Conservation (phyloP, 495 filamentous ascomycete genomes). For the Hypoxylon perforatum region DNA sequence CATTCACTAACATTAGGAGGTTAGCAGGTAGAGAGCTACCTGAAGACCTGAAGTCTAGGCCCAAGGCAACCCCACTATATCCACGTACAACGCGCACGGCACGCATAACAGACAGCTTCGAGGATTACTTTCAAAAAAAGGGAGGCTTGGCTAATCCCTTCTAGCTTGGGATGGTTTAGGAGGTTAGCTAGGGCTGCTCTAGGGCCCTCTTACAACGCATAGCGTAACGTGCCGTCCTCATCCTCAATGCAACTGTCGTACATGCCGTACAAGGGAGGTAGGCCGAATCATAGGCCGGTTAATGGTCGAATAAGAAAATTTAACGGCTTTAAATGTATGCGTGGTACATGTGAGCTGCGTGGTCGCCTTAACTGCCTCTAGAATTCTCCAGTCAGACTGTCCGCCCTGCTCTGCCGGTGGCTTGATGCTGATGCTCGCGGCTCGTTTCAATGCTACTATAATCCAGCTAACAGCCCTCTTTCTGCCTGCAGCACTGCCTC, state of each 20-base stretch:
- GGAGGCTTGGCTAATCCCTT: neutral
- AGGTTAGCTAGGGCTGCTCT: neutral
- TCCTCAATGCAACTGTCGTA: neutral
- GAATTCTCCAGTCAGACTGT: constrained; percentile 16
- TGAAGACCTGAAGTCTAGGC: too few relatives aligned
- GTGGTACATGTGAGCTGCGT: constrained; percentile 10
- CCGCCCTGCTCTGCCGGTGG: constrained; percentile 27
- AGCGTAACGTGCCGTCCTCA: neutral
- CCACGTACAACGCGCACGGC: too few relatives aligned
- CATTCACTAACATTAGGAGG: too few relatives aligned
- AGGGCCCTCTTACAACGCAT: neutral
- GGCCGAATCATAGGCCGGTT: constrained; percentile 1
- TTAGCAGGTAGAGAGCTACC: too few relatives aligned
- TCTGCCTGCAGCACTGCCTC: constrained; percentile 19
- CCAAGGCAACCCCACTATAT: too few relatives aligned
- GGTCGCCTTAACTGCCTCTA: constrained; percentile 28
- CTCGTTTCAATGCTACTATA: constrained; percentile 25
- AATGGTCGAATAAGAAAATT: constrained; percentile 2
- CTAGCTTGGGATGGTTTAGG: neutral
- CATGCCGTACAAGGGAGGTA: neutral
- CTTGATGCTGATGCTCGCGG: constrained; percentile 10
- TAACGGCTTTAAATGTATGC: neutral
- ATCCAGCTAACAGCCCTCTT: constrained; percentile 1
- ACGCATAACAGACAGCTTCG: too few relatives aligned
- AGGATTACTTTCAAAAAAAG: neutral